phyloP scores from a whole-genome alignment of 768 basidiomycete species.

The Pulveroboletus sp. region DNA sequence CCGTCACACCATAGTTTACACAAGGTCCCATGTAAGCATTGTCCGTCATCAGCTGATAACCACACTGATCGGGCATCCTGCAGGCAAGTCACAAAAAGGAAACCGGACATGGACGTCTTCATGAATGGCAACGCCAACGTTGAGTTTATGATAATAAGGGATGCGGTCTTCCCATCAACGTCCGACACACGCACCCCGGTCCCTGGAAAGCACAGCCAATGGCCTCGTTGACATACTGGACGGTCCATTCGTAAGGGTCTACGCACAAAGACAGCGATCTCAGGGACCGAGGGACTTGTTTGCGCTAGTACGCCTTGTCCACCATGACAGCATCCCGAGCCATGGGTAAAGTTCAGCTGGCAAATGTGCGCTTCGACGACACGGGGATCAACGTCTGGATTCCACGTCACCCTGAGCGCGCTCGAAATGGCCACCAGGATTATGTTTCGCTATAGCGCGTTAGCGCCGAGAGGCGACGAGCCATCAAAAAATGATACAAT shows the following conservation, averaged over 20 bases:
- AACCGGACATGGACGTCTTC: slow-evolving; percentile 6
- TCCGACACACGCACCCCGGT: slow-evolving; percentile 14
- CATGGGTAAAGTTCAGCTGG: slow-evolving; percentile 8
- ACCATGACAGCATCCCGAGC: slow-evolving; percentile 28
- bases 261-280: slow-evolving; percentile 18
- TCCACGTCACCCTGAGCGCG: slow-evolving; percentile 15
- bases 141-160: slow-evolving; percentile 12
- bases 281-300: slow-evolving; percentile 19
- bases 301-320: slow-evolving; percentile 17
- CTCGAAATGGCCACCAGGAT: slow-evolving; percentile 14
- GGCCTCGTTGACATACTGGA: slow-evolving; percentile 14
- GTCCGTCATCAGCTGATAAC: slow-evolving; percentile 18
- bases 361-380: slow-evolving; percentile 16
- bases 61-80: slow-evolving; percentile 21
- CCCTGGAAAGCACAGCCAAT: slow-evolving; percentile 23
- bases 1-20: slow-evolving; percentile 22
- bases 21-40: slow-evolving; percentile 5
- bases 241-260: slow-evolving; percentile 9
- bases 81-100: slow-evolving; percentile 24
- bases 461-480: slow-evolving; percentile 9
- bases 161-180: slow-evolving; percentile 6
- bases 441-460: slow-evolving; percentile 9
- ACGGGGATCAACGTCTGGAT: slow-evolving; percentile 25
- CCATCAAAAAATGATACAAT: slow-evolving; percentile 5
- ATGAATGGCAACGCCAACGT: slow-evolving; percentile 20